These are phyloP conservation scores for Zygotorulaspora chibaensis DNA, from an alignment of 805 yeast species.

Conservation along the genomic window DNA sequence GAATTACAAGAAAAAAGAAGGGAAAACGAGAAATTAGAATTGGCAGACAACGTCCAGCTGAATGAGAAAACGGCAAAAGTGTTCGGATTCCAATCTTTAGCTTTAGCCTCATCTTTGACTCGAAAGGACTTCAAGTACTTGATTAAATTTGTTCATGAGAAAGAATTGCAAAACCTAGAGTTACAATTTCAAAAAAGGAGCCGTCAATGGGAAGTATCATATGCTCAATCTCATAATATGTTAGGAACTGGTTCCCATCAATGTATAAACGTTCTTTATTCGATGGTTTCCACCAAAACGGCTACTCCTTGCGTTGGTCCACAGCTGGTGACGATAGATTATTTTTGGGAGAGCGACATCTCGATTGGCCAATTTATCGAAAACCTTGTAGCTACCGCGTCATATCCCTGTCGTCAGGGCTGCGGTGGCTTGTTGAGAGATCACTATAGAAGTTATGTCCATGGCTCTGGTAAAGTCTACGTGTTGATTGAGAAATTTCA, in stretches of 20 bases:
- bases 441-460: slow-evolving; percentile 84
- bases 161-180: slow-evolving; percentile 31
- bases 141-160: slow-evolving; percentile 32
- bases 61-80: slow-evolving; percentile 10
- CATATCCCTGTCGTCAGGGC: slow-evolving; percentile 68
- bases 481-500: slow-evolving; percentile 62
- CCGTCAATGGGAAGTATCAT: slow-evolving; percentile 68
- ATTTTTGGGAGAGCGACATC: slow-evolving; percentile 85
- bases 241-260: slow-evolving; percentile 73
- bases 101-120: slow-evolving; percentile 30
- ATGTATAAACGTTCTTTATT: slow-evolving; percentile 69
- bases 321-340: slow-evolving; percentile 74
- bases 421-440: slow-evolving; percentile 68
- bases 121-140: slow-evolving; percentile 34
- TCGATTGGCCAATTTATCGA: slow-evolving; percentile 88
- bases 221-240: slow-evolving; percentile 49
- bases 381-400: slow-evolving; percentile 64
- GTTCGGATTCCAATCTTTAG: slow-evolving; percentile 17
- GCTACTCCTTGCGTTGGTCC: slow-evolving; percentile 95
- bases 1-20: slow-evolving; percentile 28
- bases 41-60: slow-evolving; percentile 6
- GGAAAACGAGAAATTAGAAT: slow-evolving; percentile 25
- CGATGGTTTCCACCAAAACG: slow-evolving; percentile 75
- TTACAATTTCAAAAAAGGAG: slow-evolving; percentile 33
- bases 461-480: slow-evolving; percentile 79